These are phyloP conservation scores for Globisporangium viniferum DNA, from an alignment of 352 stramenopile genomes.

Conservation along the genomic window DNA sequence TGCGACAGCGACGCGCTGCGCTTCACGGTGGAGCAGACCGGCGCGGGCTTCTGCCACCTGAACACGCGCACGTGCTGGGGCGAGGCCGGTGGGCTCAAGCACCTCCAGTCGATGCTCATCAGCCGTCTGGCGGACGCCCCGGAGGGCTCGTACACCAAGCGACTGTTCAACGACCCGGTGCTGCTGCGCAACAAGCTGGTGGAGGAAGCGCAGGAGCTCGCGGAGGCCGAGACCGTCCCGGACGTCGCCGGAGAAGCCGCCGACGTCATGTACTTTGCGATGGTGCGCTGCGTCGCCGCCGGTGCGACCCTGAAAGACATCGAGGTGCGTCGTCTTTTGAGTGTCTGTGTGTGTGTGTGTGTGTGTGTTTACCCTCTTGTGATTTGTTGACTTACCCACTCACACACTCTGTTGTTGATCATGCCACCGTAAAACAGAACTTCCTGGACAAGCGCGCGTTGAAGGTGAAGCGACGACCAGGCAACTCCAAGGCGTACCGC, in stretches of 20 bases:
- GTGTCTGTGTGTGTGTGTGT: background rate
- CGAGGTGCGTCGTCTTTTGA: conserved; percentile 39
- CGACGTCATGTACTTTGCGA: conserved; percentile 97
- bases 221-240: conserved; percentile 77
- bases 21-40: conserved; percentile 91
- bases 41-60: conserved; percentile 78
- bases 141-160: conserved; percentile 95
- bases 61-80: conserved; percentile 95
- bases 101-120: conserved; percentile 89
- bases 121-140: conserved; percentile 86
- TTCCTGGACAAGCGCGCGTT: conserved; percentile 90
- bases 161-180: conserved; percentile 91
- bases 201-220: conserved; percentile 94
- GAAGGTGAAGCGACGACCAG: conserved; percentile 90
- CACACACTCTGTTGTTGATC: background rate
- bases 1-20: conserved; percentile 95
- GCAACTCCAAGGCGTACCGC: conserved; percentile 86
- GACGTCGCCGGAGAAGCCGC: conserved; percentile 94
- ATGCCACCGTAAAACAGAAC: conserved; percentile 26
- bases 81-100: conserved; percentile 74
- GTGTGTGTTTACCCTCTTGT: background rate
- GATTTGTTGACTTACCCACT: background rate
- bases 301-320: conserved; percentile 92
- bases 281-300: conserved; percentile 90
- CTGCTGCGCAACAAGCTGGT: conserved; percentile 96